Base-by-base conservation (phyloP, 164 flowering plant species). In the Piper longum region DNA sequence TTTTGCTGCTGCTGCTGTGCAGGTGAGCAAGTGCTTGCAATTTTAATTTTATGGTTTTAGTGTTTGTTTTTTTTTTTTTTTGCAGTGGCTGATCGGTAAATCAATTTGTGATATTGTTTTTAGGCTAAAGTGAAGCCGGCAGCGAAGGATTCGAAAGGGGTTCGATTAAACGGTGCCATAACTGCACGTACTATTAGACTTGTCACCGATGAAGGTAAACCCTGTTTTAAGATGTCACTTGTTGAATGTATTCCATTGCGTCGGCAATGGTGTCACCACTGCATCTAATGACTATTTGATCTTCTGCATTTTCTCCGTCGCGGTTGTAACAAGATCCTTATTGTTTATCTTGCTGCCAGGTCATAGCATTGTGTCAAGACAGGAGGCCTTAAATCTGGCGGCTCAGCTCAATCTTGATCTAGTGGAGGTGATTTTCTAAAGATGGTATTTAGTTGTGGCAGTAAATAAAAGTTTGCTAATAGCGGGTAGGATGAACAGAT, bases 351-450 rank as follows among this genome's bases (percentile, higher is more conserved):
- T 72, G 16, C 62, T 51, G 73, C 72, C 76, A 86, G 97, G 82
- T 59, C 91, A 85, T 72, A 16, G 1, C 17, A 54, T 86, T 64
- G 74, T 88, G 17, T 69, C 95, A 56, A 72, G 64, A 65, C 66
- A 41, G 56, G 87, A 80, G 73, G 97, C 97, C 41, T 60, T 88
- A 51, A 62, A 73, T 17, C 85, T 80, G 64, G 95, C 95, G 54
- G 79, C 44, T 73, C 67, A 65, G 62, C 82, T 78, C 45, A 59
- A 78, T 7, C 79, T 82, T 67, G 95, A 90, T 77, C 78, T 90
- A 66, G 93, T 90, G 69, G 92, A 86, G 91, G 95, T 86, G 74
- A 66, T 42, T 14, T 54, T 7, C 19, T 66, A 7, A 39, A 19
- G 5, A 3, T 67, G n/a, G 9, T 56, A 16, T 56, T 55, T 48